These are phyloP conservation scores for Penicillium crystallinum DNA, from an alignment of 495 filamentous ascomycete species.

Conservation along the genomic window DNA sequence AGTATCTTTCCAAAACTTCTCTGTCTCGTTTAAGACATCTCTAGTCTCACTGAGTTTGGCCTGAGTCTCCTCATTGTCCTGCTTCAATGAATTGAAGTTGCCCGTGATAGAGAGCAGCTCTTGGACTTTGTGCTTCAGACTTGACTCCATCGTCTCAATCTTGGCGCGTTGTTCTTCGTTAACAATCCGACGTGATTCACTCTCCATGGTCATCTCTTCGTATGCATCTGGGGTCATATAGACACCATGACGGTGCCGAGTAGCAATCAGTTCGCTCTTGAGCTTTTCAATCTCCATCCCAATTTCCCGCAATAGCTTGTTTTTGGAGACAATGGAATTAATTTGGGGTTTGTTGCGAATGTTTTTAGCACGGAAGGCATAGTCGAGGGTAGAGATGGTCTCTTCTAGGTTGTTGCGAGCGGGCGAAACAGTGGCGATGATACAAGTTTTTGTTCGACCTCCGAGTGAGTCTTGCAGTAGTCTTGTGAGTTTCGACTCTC, in stretches of 20 bases:
- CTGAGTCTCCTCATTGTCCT: constrained; percentile 74
- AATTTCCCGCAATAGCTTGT: constrained; percentile 83
- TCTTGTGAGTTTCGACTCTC: constrained; percentile 94
- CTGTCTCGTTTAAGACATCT: constrained; percentile 77
- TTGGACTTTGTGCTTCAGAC: constrained; percentile 83
- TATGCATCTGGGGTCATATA: constrained; percentile 81
- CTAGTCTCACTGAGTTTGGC: constrained; percentile 70
- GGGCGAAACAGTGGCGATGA: constrained; percentile 94
- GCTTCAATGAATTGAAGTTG: constrained; percentile 78
- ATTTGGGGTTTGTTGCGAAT: constrained; percentile 97
- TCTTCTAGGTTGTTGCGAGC: constrained; percentile 93
- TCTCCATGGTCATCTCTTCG: constrained; percentile 82
- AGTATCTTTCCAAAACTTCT: constrained; percentile 70
- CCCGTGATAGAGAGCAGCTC: constrained; percentile 81
- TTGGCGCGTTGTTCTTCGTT: constrained; percentile 88
- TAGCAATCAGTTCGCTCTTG: constrained; percentile 88
- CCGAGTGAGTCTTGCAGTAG: constrained; percentile 94
- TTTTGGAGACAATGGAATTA: constrained; percentile 86
- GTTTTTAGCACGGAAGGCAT: constrained; percentile 95
- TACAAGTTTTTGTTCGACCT: constrained; percentile 94
- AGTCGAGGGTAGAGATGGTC: constrained; percentile 95
- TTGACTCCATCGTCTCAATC: constrained; percentile 87
- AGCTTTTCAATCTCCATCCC: constrained; percentile 91
- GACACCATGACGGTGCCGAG: constrained; percentile 89
- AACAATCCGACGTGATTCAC: constrained; percentile 86